phyloP scores from a whole-genome alignment of 805 yeast genomes.

The Pichia membranifaciens region DNA sequence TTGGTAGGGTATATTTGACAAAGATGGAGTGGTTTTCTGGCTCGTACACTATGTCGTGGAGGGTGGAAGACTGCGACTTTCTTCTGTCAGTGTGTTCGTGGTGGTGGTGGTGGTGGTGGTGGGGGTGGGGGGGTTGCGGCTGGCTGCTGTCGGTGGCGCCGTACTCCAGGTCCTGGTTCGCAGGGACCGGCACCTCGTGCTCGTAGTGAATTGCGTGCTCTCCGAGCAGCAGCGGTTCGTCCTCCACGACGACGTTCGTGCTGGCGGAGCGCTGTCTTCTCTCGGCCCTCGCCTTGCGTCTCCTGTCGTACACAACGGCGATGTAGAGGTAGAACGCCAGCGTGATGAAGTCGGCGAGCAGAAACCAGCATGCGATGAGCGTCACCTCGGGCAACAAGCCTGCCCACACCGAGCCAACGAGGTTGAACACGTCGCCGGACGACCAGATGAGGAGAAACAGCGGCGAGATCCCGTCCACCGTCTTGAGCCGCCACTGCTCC shows the following conservation, averaged over 20 bases:
- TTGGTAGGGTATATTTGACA: constrained; percentile 50
- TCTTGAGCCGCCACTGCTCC: constrained; percentile 72
- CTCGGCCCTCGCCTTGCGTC: constrained; percentile 10
- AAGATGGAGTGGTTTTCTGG: constrained; percentile 43
- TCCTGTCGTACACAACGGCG: constrained; percentile 38
- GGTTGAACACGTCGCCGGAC: constrained; percentile 63
- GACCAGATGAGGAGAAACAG: constrained; percentile 66
- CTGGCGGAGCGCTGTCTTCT: constrained; percentile 9
- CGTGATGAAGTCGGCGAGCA: constrained; percentile 63
- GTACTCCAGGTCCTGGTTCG: neutral
- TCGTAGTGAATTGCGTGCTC: constrained; percentile 10
- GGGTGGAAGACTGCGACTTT: constrained; percentile 37
- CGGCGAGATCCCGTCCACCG: constrained; percentile 71
- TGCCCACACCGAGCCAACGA: constrained; percentile 67
- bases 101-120: constrained; percentile 3
- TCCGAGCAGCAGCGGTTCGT: constrained; percentile 32
- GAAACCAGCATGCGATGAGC: constrained; percentile 69
- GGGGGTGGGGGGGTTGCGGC: neutral
- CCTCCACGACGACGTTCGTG: constrained; percentile 17
- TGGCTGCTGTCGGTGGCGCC: neutral
- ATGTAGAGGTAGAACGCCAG: constrained; percentile 59
- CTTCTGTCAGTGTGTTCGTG: constrained; percentile 8
- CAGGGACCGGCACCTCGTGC: neutral
- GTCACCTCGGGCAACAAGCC: constrained; percentile 62
- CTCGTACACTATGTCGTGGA: constrained; percentile 45